phyloP scores from a whole-genome alignment of 1,284 basidiomycete species.

The Vanrija sp. region DNA sequence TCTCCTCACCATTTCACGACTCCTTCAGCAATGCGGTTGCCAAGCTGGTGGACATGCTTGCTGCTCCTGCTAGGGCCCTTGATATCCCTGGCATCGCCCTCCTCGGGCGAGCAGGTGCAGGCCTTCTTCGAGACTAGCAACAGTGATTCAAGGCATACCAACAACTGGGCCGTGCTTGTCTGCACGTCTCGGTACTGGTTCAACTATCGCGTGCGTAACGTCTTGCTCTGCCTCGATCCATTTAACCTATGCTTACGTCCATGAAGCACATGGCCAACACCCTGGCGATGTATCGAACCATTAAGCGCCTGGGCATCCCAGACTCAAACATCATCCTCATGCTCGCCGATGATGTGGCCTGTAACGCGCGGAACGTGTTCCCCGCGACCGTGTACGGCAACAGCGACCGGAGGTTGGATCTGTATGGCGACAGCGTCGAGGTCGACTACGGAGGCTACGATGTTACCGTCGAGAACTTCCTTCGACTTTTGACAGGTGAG shows the following conservation, averaged over 20 bases:
- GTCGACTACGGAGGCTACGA: slow-evolving; percentile 98
- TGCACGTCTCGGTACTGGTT: slow-evolving; percentile 96
- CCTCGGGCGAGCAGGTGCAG: too few species aligned
- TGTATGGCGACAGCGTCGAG: slow-evolving; percentile 95
- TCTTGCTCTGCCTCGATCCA: too few species aligned
- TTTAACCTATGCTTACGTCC: not conserved
- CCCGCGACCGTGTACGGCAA: slow-evolving; percentile 88
- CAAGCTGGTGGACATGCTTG: too few species aligned
- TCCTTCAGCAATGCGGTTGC: too few species aligned
- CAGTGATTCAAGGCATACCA: slow-evolving; percentile 61
- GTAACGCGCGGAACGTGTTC: slow-evolving; percentile 87
- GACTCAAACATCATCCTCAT: slow-evolving; percentile 98
- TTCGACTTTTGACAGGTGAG: slow-evolving; percentile 79
- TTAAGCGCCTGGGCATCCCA: slow-evolving; percentile 95
- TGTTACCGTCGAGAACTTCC: slow-evolving; percentile 93
- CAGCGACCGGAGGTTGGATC: slow-evolving; percentile 69
- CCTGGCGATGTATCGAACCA: slow-evolving; percentile 96
- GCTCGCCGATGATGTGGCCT: slow-evolving; percentile 95
- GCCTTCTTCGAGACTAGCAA: too few species aligned
- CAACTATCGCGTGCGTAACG: slow-evolving; percentile 81
- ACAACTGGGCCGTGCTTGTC: slow-evolving; percentile 98
- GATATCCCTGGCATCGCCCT: too few species aligned
- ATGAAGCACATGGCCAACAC: slow-evolving; percentile 93
- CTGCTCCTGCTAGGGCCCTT: too few species aligned
- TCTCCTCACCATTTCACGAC: too few species aligned